Evolutionary conservation across 2,329 filamentous ascomycete species (phyloP), one percentile per base, ranked within the genome.

Genomic region (Fusarium goolgardi): DNA sequence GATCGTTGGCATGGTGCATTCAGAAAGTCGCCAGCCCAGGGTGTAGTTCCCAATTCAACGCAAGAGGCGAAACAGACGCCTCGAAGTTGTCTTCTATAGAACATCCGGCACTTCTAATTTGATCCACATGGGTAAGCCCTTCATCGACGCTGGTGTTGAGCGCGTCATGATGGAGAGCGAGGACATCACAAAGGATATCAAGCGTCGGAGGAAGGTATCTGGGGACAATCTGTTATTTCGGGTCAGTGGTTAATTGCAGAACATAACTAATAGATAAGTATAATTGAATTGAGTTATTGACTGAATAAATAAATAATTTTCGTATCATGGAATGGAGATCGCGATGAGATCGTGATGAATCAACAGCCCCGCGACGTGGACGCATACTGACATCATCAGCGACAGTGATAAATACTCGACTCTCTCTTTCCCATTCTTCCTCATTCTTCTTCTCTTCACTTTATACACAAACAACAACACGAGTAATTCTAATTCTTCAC

Each of bases 101-200:
- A 2, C 40, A 1, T 61, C 32, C 11, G 55, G 57, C 3, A 47
- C 49, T 0, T 58, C 44, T 0, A 61, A 53, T 45, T 57, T 61
- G 1, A 57, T 86, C 21, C 81, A 82, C 55, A 72, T 86, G 64
- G 84, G 82, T 13, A 81, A 77, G 59, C 77, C 78, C 41, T 87
- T 87, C 65, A 78, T 86, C 18, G 78, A 83, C 20, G 81, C 78
- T 0, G 85, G 84, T 0, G 84, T 87, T 5, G 84, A 86, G 72
- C 77, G 84, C 11, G 78, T 87, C 69, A 87, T 87, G 84, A 85
- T 86, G 55, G 84, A 88, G 71, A 86, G 83, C n/a, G 84, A 87
- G 74, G 85, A 85, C 0, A 87, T 87, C 65, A 87, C 85, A 1
- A 84, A 86, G 76, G 87, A 86, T 53, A 84, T 87, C 9, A 77